Evolutionary conservation across 2,329 filamentous ascomycete species (phyloP).

Genomic region (Clonostachys rosea): DNA sequence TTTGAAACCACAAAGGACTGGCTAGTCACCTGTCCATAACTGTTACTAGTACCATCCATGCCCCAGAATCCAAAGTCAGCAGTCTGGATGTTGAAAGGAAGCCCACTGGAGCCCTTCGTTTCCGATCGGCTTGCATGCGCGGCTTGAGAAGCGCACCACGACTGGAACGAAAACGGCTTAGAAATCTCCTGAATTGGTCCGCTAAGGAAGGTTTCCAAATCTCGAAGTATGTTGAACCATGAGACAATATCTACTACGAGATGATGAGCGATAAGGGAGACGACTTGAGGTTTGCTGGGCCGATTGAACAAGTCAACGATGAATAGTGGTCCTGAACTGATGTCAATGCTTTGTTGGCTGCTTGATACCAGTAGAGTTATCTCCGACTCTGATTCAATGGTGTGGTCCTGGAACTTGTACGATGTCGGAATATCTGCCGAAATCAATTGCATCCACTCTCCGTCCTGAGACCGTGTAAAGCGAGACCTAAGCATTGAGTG

Average conservation of each 20-base stretch:
- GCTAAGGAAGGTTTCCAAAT: slow-evolving; percentile 32
- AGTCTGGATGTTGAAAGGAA: slow-evolving; percentile 6
- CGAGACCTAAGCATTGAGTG: slow-evolving; percentile 9
- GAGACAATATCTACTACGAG: slow-evolving; percentile 37
- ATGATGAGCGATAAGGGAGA: slow-evolving; percentile 29
- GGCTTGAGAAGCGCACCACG: slow-evolving; percentile 20
- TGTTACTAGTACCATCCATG: slow-evolving; percentile 5
- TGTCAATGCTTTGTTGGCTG: slow-evolving; percentile 9
- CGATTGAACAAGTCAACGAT: slow-evolving; percentile 16
- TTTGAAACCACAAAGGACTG: slow-evolving; percentile 1
- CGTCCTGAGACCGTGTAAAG: slow-evolving; percentile 1
- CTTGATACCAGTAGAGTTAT: slow-evolving; percentile 9
- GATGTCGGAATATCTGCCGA: slow-evolving; percentile 1
- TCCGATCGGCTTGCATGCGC: slow-evolving; percentile 10
- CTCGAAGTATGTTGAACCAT: slow-evolving; percentile 36
- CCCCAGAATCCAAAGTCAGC: slow-evolving; percentile 17
- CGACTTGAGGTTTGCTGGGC: slow-evolving; percentile 10
- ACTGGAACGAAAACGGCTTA: slow-evolving; percentile 24
- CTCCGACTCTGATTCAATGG: background rate
- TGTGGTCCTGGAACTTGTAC: background rate
- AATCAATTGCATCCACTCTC: slow-evolving; percentile 3
- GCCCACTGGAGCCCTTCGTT: slow-evolving; percentile 20
- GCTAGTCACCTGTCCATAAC: background rate
- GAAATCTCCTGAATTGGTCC: slow-evolving; percentile 4
- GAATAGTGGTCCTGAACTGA: slow-evolving; percentile 6